These are phyloP conservation scores for Ophidiomyces ophidiicola DNA, from an alignment of 2,329 filamentous ascomycete genomes.

Conservation along the genomic window DNA sequence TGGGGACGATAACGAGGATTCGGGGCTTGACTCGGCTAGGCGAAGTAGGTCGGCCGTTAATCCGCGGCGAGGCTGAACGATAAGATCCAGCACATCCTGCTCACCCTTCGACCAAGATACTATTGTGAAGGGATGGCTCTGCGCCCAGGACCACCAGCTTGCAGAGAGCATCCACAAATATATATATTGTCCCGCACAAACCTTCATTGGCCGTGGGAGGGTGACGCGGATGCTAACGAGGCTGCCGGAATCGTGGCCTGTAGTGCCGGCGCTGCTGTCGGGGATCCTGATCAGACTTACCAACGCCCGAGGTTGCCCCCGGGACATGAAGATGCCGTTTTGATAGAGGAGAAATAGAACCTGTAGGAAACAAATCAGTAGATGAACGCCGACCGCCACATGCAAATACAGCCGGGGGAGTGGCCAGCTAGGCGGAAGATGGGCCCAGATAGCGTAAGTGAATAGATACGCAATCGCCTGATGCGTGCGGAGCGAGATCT, in stretches of 20 bases:
- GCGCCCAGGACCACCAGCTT: constrained; percentile 18
- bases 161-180: constrained; percentile 21
- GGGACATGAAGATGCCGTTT: constrained; percentile 18
- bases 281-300: constrained; percentile 11
- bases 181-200: constrained; percentile 22
- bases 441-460: constrained; percentile 19
- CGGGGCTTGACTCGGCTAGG: constrained; percentile 9
- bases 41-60: constrained; percentile 20
- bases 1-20: constrained; percentile 8
- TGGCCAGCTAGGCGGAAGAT: constrained; percentile 14
- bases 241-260: constrained; percentile 3
- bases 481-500: constrained; percentile 21
- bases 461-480: constrained; percentile 16
- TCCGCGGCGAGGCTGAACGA: constrained; percentile 18
- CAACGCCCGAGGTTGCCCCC: constrained; percentile 16
- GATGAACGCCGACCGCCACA: constrained; percentile 15
- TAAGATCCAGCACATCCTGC: constrained; percentile 20
- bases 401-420: constrained; percentile 17
- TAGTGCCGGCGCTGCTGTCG: constrained; percentile 8
- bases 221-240: constrained; percentile 16
- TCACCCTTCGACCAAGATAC: constrained; percentile 20
- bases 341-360: constrained; percentile 16
- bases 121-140: constrained; percentile 21
- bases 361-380: constrained; percentile 16
- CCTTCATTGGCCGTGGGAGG: constrained; percentile 17